Evolutionary conservation across 2,329 filamentous ascomycete species (phyloP), one percentile per base, ranked within the genome.

Genomic region (Fusarium luffae): DNA sequence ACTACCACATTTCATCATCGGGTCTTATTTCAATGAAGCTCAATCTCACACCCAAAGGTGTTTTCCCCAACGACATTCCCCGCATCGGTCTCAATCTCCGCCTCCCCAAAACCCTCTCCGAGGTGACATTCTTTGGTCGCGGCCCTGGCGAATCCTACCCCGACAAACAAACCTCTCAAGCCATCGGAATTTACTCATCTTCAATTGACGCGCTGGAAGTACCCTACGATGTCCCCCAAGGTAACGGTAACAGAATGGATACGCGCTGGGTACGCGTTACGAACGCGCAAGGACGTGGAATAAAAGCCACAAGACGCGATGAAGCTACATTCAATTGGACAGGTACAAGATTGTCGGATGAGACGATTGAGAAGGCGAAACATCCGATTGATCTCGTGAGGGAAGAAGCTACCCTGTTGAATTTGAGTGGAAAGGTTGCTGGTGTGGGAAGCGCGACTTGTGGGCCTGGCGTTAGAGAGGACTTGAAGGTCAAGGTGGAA

Each of bases 401-500:
- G 1, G 59, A 63, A 32, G 43, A 57, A 5, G 60, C 59, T 3
- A 63, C 60, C 1, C 13, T 63, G 5, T 43, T 63, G 3, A 63
- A 57, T 4, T n/a, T 63, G 0, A 63, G 59, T 8, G 42, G 49
- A 1, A 57, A 41, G 42, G 60, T 63, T 25, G 60, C 60, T 19
- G 60, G 60, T 27, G 49, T 63, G 3, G 60, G 60, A 21, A 63
- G 59, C 14, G 60, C 59, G 5, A 63, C 60, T 7, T 63, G 60
- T 48, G 60, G 60, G n/a, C 60, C 60, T 23, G 60, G 60, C 1
- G 60, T 63, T 1, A 10, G 58, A 9, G 58, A 63, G 2, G 60
- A 63, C 30, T 14, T 63, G 3, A 19, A 46, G 6, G 48, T 63
- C 6, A 63, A 48, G 21, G 48, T 63, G 8, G 43, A 37, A 9